Percentiles rank a stretch among this genome's conserved stretches.
phyloP scores from a whole-genome alignment of 2,329 filamentous ascomycete species.

The Parastagonospora avenae region DNA sequence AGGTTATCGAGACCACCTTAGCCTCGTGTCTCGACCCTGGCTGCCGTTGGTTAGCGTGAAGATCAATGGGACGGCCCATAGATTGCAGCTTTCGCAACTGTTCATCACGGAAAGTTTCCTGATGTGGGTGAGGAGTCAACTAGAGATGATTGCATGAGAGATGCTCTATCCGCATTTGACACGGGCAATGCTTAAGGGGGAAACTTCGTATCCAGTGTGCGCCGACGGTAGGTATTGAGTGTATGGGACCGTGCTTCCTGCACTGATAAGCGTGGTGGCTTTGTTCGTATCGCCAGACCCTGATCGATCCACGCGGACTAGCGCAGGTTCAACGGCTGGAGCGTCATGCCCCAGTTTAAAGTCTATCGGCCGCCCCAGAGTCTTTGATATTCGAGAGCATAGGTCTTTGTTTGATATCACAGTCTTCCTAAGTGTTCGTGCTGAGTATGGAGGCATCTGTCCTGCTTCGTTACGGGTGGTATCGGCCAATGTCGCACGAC shows the following conservation, averaged over 20 bases:
- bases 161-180: not conserved
- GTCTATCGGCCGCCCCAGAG: constrained; percentile 4
- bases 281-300: constrained; percentile 25
- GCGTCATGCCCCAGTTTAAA: constrained; percentile 25
- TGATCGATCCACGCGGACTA: constrained; percentile 31
- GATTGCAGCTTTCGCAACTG: not conserved
- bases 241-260: constrained; percentile 3
- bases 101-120: not conserved
- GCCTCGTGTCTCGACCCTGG: constrained; percentile 20
- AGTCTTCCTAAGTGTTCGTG: not conserved
- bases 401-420: not conserved
- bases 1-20: constrained; percentile 34
- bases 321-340: constrained; percentile 32
- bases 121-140: not conserved
- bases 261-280: constrained; percentile 28
- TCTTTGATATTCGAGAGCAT: not conserved
- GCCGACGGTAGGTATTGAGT: not conserved
- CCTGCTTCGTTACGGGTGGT: not conserved
- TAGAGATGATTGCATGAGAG: not conserved
- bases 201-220: too few species aligned
- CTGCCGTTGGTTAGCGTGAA: constrained; percentile 17
- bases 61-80: constrained; percentile 8
- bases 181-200: not conserved
- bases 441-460: not conserved
- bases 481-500: not conserved